Percentiles rank a stretch among this genome's conserved stretches.
Conservation (phyloP, 2,329 filamentous ascomycete species). For the Fusarium xylarioides region DNA sequence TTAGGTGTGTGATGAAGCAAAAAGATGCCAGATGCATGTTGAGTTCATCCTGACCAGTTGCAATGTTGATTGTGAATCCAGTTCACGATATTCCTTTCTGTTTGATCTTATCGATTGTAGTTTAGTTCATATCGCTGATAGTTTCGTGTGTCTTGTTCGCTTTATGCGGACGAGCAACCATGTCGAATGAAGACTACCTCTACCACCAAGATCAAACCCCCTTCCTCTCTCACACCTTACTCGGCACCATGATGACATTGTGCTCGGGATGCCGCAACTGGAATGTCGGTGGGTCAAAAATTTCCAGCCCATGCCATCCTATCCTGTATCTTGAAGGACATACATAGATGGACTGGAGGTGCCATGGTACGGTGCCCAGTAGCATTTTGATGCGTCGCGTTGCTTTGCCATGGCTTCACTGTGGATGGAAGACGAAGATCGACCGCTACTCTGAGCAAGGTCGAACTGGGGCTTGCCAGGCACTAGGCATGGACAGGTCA, state of each 20-base stretch:
- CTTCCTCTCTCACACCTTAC: conserved; percentile 15
- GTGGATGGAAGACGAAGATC: conserved; percentile 26
- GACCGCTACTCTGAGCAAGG: conserved; percentile 35
- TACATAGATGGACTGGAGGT: conserved; percentile 13
- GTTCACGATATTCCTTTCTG: neutral
- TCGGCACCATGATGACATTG: conserved; percentile 34
- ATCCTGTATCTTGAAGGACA: conserved; percentile 20
- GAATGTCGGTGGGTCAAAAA: conserved; percentile 41
- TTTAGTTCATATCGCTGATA: neutral
- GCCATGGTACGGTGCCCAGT: neutral
- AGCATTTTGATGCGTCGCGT: conserved; percentile 12
- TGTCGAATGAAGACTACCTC: neutral
- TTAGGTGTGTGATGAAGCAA: conserved; percentile 15
- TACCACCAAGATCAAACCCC: conserved; percentile 5
- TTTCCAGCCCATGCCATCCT: conserved; percentile 23
- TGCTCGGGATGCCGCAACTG: conserved; percentile 42
- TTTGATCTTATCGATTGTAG: conserved; percentile 7
- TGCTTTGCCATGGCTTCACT: conserved; percentile 27
- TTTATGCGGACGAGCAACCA: conserved; percentile 22
- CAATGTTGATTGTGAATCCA: conserved; percentile 11
- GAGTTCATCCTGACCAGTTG: conserved; percentile 18
- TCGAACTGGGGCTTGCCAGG: conserved; percentile 32
- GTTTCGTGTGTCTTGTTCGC: conserved; percentile 10
- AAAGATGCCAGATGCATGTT: conserved; percentile 15
- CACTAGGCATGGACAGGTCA: conserved; percentile 13